Conservation (phyloP, 495 filamentous ascomycete genomes). For the Neurospora sp. region DNA sequence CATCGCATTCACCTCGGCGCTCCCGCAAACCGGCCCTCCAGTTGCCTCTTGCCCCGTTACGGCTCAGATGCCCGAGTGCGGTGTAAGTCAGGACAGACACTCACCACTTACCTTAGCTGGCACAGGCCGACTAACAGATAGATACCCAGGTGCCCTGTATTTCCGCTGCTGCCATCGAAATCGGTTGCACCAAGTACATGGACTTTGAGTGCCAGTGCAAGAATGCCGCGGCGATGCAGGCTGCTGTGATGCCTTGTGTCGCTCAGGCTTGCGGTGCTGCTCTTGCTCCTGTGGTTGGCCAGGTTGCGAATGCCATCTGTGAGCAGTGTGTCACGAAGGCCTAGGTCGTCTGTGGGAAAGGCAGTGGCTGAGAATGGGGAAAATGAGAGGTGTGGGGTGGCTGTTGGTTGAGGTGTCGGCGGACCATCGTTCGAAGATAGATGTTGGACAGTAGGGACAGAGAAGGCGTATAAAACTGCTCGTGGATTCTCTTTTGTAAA, state of each 20-base stretch:
- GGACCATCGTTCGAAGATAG: not conserved
- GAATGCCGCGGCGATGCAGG: slow-evolving; percentile 5
- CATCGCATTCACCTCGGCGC: not conserved
- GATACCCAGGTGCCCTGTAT: slow-evolving; percentile 2
- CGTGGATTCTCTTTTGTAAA: not conserved
- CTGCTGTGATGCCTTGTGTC: slow-evolving; percentile 7
- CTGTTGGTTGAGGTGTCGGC: not conserved
- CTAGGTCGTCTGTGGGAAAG: not conserved
- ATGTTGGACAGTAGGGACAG: not conserved
- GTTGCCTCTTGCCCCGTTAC: not conserved
- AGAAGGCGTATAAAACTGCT: not conserved
- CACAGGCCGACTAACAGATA: not conserved
- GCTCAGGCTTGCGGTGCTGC: slow-evolving; percentile 1
- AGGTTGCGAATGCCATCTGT: slow-evolving; percentile 8
- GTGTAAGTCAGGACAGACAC: slow-evolving; percentile 1
- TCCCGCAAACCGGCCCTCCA: not conserved
- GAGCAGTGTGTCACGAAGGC: slow-evolving; percentile 1
- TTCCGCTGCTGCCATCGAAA: not conserved
- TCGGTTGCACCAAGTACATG: slow-evolving; percentile 6
- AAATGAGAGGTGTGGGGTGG: too few species aligned
- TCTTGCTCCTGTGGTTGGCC: slow-evolving; percentile 2
- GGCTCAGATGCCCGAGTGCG: slow-evolving; percentile 3
- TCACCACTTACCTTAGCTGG: not conserved
- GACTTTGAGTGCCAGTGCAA: slow-evolving; percentile 13
- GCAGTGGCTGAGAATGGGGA: not conserved